Percentiles rank a stretch among this genome's conserved stretches.
These are phyloP conservation scores for Phytophthora colocasiae DNA, from an alignment of 352 stramenopile genomes.

Conservation along the genomic window DNA sequence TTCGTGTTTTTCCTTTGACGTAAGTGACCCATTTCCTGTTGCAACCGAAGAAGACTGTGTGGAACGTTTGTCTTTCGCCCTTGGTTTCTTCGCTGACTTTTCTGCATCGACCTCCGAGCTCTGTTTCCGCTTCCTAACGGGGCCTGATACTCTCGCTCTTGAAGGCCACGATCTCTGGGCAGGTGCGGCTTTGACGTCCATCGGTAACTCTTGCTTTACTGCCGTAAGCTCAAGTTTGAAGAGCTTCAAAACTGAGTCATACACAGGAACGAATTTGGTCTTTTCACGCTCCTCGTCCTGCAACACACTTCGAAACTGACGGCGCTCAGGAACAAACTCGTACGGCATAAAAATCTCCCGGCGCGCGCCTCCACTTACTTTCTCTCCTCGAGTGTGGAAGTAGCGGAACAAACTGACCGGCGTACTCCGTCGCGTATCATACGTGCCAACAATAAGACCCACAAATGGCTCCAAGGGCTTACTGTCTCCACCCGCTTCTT, in stretches of 20 bases:
- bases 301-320: slow-evolving; percentile 60
- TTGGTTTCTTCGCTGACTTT: slow-evolving; percentile 41
- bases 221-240: slow-evolving; percentile 29
- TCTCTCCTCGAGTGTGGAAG: slow-evolving; percentile 80
- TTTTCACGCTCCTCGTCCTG: slow-evolving; percentile 48
- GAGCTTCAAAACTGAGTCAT: slow-evolving; percentile 48
- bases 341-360: slow-evolving; percentile 75
- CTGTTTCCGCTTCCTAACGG: slow-evolving; percentile 50
- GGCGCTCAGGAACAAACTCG: slow-evolving; percentile 62
- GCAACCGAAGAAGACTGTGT: slow-evolving; percentile 12
- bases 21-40: slow-evolving; percentile 2
- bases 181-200: slow-evolving; percentile 1
- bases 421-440: slow-evolving; percentile 83
- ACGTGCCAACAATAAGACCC: slow-evolving; percentile 94
- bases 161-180: slow-evolving; percentile 14
- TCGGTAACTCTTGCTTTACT: slow-evolving; percentile 7
- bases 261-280: slow-evolving; percentile 44
- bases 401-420: slow-evolving; percentile 86
- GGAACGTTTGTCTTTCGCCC: slow-evolving; percentile 30
- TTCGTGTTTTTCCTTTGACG: not conserved
- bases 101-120: slow-evolving; percentile 31
- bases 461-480: slow-evolving; percentile 90
- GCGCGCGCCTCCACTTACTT: slow-evolving; percentile 59
- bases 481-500: slow-evolving; percentile 22
- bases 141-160: slow-evolving; percentile 18